These are phyloP conservation scores for Fusarium circinatum DNA, from an alignment of 2,329 filamentous ascomycete species.

Conservation along the genomic window DNA sequence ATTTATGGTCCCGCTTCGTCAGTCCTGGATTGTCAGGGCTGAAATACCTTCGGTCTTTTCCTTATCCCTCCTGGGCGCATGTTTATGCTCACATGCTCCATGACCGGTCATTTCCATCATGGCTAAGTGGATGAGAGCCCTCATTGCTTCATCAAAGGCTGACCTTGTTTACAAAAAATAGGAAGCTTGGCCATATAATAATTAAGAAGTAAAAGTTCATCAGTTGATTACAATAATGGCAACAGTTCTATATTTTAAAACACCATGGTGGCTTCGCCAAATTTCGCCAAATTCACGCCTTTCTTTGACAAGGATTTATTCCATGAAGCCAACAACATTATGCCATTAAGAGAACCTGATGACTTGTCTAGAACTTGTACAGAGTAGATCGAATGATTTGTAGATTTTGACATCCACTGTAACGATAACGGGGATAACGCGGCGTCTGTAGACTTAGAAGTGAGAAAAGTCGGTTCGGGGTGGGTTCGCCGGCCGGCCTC, in stretches of 20 bases:
- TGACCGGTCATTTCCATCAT: slow-evolving; percentile 4
- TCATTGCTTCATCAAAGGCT: not conserved
- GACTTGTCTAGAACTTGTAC: slow-evolving; percentile 10
- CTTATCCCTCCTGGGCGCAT: not conserved
- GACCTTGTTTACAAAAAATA: not conserved
- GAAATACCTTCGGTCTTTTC: slow-evolving; percentile 6
- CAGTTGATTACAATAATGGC: not conserved
- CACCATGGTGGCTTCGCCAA: slow-evolving; percentile 24
- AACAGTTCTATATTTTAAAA: not conserved
- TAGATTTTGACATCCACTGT: slow-evolving; percentile 4
- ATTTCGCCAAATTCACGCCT: slow-evolving; percentile 18
- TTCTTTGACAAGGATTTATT: slow-evolving; percentile 26
- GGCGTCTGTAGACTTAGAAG: slow-evolving; percentile 18
- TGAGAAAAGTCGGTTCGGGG: slow-evolving; percentile 27
- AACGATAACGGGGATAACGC: slow-evolving; percentile 30
- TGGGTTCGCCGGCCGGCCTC: slow-evolving; percentile 24
- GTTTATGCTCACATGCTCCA: slow-evolving; percentile 6
- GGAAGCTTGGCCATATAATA: not conserved
- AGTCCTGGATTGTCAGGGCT: slow-evolving; percentile 35
- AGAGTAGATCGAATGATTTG: slow-evolving; percentile 26
- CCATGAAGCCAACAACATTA: slow-evolving; percentile 14
- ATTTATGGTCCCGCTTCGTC: slow-evolving; percentile 7
- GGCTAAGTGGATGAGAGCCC: not conserved
- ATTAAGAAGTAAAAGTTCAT: not conserved
- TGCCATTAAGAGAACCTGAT: slow-evolving; percentile 1